Percentiles rank a stretch among this genome's conserved stretches.
phyloP scores from a whole-genome alignment of 176 grass and related monocot species.

The Oryza australiensis region DNA sequence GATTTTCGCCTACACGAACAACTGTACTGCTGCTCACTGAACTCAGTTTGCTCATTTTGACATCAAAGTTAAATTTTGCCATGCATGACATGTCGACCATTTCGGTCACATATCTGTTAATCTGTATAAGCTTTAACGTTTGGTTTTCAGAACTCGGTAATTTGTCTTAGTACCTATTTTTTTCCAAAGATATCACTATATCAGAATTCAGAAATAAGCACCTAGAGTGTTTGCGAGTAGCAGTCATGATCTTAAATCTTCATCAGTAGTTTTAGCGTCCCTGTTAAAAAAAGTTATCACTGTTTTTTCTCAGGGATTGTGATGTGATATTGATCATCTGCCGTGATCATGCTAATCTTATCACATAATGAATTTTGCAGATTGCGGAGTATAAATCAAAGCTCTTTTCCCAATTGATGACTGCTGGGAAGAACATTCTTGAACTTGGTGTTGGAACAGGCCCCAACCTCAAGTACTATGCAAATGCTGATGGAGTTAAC shows the following conservation, averaged over 20 bases:
- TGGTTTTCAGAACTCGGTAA: background rate
- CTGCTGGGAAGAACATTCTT: slow-evolving; percentile 50
- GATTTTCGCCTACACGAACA: background rate
- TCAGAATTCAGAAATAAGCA: background rate
- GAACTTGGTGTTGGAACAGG: slow-evolving; percentile 84
- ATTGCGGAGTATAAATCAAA: slow-evolving; percentile 73
- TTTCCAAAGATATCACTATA: no score
- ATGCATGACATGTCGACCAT: background rate
- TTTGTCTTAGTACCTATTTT: background rate
- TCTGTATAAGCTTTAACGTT: background rate
- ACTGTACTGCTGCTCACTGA: background rate
- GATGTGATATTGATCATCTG: background rate
- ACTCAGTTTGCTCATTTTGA: background rate
- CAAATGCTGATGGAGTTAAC: slow-evolving; percentile 25
- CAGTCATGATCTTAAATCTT: background rate
- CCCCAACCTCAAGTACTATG: slow-evolving; percentile 88
- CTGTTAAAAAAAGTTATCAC: background rate
- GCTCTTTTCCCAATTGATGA: slow-evolving; percentile 59
- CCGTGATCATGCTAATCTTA: background rate
- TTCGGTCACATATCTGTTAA: background rate
- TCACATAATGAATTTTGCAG: slow-evolving; percentile 57
- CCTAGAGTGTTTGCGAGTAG: background rate
- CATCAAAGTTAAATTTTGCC: background rate
- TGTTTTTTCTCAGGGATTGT: background rate
- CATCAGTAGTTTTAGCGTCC: background rate